A percentile compares a stretch with the other conserved stretches of the same genome.
Conservation (phyloP, 2,329 filamentous ascomycete genomes). For the Aspergillus sp. region DNA sequence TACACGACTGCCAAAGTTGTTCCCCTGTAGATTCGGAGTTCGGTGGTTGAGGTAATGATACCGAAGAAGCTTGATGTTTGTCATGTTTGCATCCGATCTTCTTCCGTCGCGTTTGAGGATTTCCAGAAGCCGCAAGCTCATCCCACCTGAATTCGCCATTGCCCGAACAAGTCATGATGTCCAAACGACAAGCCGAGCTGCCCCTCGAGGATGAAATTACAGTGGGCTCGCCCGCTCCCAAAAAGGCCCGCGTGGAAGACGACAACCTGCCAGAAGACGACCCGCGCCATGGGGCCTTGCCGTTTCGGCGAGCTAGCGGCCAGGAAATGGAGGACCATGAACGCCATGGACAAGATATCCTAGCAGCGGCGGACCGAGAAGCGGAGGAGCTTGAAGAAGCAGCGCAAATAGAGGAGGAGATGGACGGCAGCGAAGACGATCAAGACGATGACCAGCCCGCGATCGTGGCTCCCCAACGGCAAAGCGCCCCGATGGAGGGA, state of each 20-base stretch:
- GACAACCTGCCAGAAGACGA: slow-evolving; percentile 31
- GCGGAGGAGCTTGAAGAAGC: slow-evolving; percentile 51
- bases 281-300: slow-evolving; percentile 30
- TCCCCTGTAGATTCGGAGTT: not conserved
- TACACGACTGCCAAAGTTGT: not conserved
- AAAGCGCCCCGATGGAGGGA: slow-evolving; percentile 79
- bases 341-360: slow-evolving; percentile 40
- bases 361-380: slow-evolving; percentile 73
- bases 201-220: slow-evolving; percentile 42
- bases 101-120: slow-evolving; percentile 28
- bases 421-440: slow-evolving; percentile 39
- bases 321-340: slow-evolving; percentile 42
- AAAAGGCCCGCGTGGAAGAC: slow-evolving; percentile 50
- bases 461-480: slow-evolving; percentile 57
- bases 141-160: slow-evolving; percentile 11
- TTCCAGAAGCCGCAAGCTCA: slow-evolving; percentile 21
- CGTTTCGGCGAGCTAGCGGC: slow-evolving; percentile 32
- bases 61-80: slow-evolving; percentile 26
- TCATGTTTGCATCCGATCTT: slow-evolving; percentile 32
- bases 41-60: not conserved
- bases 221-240: slow-evolving; percentile 47
- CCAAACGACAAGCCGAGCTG: slow-evolving; percentile 53
- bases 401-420: slow-evolving; percentile 29
- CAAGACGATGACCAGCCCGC: slow-evolving; percentile 45
- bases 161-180: slow-evolving; percentile 41